phyloP scores from a whole-genome alignment of 805 yeast species.

The Zygosaccharomyces siamensis region DNA sequence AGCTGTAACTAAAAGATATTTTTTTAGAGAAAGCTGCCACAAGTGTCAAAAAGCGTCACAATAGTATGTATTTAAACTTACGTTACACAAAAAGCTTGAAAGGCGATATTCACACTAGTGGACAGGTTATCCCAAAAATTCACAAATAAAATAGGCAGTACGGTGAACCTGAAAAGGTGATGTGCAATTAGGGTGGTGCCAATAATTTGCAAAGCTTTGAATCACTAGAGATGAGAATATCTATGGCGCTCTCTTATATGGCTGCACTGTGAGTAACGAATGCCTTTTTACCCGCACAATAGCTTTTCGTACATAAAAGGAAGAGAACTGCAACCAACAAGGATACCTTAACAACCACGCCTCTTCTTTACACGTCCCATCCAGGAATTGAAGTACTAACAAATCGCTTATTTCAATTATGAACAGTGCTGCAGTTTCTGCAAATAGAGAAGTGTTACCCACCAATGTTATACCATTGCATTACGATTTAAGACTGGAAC shows the following conservation, averaged over 20 bases:
- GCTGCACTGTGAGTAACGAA: background rate
- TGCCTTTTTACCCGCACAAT: constrained; percentile 4
- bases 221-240: background rate
- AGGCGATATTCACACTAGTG: background rate
- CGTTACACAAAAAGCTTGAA: background rate
- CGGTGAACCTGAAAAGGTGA: no score
- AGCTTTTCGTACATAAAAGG: background rate
- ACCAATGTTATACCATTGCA: constrained; percentile 64
- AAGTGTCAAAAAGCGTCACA: constrained; percentile 13
- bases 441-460: constrained; percentile 48
- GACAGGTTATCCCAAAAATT: background rate
- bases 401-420: background rate
- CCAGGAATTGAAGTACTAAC: background rate
- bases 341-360: no score
- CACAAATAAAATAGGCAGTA: background rate
- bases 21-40: constrained; percentile 15
- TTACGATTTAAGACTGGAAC: constrained; percentile 65
- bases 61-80: constrained; percentile 2
- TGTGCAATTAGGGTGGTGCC: no score
- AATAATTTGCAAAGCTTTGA: no score
- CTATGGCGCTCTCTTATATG: constrained; percentile 1
- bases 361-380: no score
- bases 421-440: constrained; percentile 9
- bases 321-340: background rate
- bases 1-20: constrained; percentile 3